phyloP scores from a whole-genome alignment of 176 grass and related monocot genomes.

The Eleusine coracana region DNA sequence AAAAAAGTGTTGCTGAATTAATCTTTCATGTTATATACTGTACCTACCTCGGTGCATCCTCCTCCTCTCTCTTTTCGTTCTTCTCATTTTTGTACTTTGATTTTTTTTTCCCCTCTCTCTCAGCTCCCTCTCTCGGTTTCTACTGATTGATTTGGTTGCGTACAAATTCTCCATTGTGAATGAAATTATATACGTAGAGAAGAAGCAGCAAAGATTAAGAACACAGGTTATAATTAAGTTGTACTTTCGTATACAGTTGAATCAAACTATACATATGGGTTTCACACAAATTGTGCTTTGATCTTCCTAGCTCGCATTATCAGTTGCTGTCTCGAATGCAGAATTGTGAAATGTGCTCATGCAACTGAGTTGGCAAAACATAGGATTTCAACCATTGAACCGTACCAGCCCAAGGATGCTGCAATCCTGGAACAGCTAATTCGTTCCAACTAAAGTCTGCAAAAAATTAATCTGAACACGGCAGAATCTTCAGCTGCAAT shows the following conservation, averaged over 20 bases:
- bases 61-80: neutral
- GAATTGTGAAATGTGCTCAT: neutral
- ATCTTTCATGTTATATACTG: neutral
- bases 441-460: neutral
- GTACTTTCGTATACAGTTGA: neutral
- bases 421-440: conserved; percentile 26
- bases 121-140: neutral
- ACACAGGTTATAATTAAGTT: conserved; percentile 3
- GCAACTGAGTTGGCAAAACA: neutral
- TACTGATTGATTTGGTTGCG: conserved; percentile 31
- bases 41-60: neutral
- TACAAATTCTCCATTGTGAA: conserved; percentile 24
- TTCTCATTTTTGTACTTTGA: neutral
- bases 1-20: conserved; percentile 32
- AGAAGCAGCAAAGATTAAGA: neutral
- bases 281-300: neutral
- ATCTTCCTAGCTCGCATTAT: neutral
- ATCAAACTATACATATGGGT: neutral
- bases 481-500: conserved; percentile 6
- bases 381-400: neutral
- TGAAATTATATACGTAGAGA: conserved; percentile 4
- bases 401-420: neutral
- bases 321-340: neutral
- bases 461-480: conserved; percentile 29
- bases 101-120: neutral